Evolutionary conservation across 164 flowering plant species (phyloP).

Genomic region (Houttuynia cordata): DNA sequence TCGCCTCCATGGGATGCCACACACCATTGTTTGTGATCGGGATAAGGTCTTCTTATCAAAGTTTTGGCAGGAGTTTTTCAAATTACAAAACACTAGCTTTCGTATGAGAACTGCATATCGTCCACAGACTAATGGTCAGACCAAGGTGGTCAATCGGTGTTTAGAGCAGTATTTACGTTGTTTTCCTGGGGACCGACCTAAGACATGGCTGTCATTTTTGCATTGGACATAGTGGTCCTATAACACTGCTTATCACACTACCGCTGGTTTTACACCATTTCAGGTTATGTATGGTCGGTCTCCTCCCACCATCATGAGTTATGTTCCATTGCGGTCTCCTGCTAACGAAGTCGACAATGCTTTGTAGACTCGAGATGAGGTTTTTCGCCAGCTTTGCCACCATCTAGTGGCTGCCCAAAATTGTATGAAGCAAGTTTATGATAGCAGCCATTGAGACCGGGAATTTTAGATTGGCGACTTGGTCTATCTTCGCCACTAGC

Average conservation of each 20-base stretch:
- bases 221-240: background rate
- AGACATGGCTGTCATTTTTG: background rate
- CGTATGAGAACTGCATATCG: slow-evolving; percentile 6
- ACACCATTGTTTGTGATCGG: slow-evolving; percentile 2
- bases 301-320: background rate
- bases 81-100: background rate
- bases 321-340: background rate
- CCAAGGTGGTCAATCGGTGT: background rate
- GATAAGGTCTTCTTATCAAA: slow-evolving; percentile 2
- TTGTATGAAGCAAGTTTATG: too few species aligned
- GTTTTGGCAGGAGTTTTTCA: slow-evolving; percentile 4
- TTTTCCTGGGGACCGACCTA: background rate
- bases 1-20: slow-evolving; percentile 3
- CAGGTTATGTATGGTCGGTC: background rate
- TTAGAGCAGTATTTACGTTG: background rate
- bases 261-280: background rate
- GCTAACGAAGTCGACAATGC: background rate
- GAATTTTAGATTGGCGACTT: too few species aligned
- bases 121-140: slow-evolving; percentile 9
- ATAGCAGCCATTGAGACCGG: too few species aligned
- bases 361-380: background rate
- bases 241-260: background rate
- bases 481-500: too few species aligned
- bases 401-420: too few species aligned
- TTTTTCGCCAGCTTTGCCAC: background rate